Percentiles rank a stretch among this genome's conserved stretches.
Conservation (phyloP, 805 yeast genomes). For the Pichia exigua region DNA sequence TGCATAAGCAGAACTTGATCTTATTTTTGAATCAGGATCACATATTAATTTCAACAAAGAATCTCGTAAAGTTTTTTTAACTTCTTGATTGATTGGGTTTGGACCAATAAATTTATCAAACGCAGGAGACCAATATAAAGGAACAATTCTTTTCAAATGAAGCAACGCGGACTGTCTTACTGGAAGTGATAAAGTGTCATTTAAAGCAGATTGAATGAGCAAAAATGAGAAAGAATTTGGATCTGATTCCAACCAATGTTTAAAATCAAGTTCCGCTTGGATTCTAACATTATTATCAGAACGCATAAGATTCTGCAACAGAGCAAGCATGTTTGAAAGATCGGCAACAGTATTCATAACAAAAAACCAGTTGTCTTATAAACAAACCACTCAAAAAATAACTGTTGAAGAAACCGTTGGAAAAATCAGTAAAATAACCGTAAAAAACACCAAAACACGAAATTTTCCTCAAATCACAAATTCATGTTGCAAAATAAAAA, state of each 20-base stretch:
- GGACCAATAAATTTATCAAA: conserved; percentile 69
- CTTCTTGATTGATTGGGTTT: conserved; percentile 36
- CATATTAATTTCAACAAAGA: conserved; percentile 42
- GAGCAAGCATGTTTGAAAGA: conserved; percentile 7
- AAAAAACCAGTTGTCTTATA: background rate
- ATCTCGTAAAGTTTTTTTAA: conserved; percentile 44
- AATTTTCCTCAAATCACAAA: background rate
- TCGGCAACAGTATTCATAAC: background rate
- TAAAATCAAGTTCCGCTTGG: conserved; percentile 44
- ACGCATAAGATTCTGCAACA: conserved; percentile 16
- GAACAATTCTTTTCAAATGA: conserved; percentile 59
- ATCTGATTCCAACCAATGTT: conserved; percentile 33
- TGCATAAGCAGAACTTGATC: conserved; percentile 62
- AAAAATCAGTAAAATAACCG: no score
- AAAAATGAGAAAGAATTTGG: conserved; percentile 41
- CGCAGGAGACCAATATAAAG: conserved; percentile 76
- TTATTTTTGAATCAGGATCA: conserved; percentile 47
- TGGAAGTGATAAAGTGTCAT: conserved; percentile 25
- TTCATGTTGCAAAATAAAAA: background rate
- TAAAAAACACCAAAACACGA: background rate
- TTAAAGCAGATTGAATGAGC: conserved; percentile 36
- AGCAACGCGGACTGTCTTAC: conserved; percentile 57
- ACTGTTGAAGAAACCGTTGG: no score
- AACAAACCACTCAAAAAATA: background rate
- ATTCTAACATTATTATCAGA: conserved; percentile 47